Conservation (phyloP, 306 rosid genomes). For the Morella rubra region DNA sequence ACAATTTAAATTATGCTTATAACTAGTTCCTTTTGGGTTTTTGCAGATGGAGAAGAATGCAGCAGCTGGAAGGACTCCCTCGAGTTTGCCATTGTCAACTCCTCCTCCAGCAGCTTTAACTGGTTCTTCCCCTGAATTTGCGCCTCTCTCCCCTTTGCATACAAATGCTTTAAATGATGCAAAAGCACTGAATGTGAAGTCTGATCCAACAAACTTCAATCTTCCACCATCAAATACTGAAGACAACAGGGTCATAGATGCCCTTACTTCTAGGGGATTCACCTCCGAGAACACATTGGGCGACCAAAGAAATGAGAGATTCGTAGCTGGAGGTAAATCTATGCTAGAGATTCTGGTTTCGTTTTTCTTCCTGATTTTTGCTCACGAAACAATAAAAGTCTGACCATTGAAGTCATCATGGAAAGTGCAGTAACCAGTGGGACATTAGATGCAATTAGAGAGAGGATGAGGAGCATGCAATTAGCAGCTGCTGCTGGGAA, state of each 20-base stretch:
- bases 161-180: constrained; percentile 71
- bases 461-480: constrained; percentile 97
- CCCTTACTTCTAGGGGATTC: constrained; percentile 60
- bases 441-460: constrained; percentile 92
- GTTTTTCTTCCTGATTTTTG: constrained; percentile 5
- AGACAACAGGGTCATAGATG: constrained; percentile 56
- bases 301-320: constrained; percentile 86
- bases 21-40: constrained; percentile 17
- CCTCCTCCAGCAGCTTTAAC: constrained; percentile 88
- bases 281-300: constrained; percentile 57
- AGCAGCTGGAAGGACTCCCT: constrained; percentile 96
- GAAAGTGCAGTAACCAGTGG: constrained; percentile 75
- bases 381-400: not conserved
- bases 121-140: constrained; percentile 82
- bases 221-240: constrained; percentile 83
- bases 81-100: constrained; percentile 87
- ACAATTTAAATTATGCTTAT: not conserved
- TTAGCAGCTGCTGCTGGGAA: constrained; percentile 75
- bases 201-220: constrained; percentile 76
- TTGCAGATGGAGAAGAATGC: constrained; percentile 97
- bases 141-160: constrained; percentile 84
- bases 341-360: not conserved
- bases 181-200: constrained; percentile 56
- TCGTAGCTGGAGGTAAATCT: constrained; percentile 73
- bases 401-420: constrained; percentile 19